phyloP scores from a whole-genome alignment of 345 rosid genomes.

The Linum usitatissimum region DNA sequence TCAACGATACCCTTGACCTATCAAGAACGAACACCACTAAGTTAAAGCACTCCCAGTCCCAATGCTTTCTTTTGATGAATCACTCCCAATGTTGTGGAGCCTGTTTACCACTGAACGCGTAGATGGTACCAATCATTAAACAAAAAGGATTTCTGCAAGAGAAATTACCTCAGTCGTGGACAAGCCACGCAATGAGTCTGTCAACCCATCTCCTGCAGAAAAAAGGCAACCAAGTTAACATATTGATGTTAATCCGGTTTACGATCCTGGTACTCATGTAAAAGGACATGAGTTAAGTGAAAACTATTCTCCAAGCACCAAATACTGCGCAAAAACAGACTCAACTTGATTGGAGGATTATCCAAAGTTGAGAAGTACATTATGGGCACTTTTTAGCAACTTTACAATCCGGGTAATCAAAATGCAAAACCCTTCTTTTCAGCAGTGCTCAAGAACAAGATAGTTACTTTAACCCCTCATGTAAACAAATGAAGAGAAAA shows the following conservation, averaged over 20 bases:
- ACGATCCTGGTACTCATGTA: background rate
- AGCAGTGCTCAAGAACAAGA: background rate
- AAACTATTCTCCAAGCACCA: background rate
- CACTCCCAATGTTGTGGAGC: background rate
- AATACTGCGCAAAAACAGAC: background rate
- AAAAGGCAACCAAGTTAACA: conserved; percentile 4
- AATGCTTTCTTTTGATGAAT: no score
- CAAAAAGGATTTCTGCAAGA: background rate
- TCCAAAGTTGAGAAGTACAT: background rate
- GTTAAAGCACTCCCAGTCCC: background rate
- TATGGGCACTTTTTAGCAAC: background rate
- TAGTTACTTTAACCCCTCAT: no score
- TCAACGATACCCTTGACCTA: conserved; percentile 88
- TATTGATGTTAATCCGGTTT: background rate
- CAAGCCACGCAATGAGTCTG: conserved; percentile 61
- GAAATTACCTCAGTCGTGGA: conserved; percentile 67
- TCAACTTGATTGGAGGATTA: background rate
- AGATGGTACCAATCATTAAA: no score
- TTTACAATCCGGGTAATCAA: background rate
- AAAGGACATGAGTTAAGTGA: background rate
- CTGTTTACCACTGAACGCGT: background rate
- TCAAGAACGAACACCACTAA: conserved; percentile 7
- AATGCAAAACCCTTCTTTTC: background rate
- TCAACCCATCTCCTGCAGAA: conserved; percentile 79
- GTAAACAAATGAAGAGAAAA: no score